Percentiles rank a stretch among this genome's conserved stretches.
These are phyloP conservation scores for Saccharomycopsis babjevae DNA, from an alignment of 805 yeast species.

Conservation along the genomic window DNA sequence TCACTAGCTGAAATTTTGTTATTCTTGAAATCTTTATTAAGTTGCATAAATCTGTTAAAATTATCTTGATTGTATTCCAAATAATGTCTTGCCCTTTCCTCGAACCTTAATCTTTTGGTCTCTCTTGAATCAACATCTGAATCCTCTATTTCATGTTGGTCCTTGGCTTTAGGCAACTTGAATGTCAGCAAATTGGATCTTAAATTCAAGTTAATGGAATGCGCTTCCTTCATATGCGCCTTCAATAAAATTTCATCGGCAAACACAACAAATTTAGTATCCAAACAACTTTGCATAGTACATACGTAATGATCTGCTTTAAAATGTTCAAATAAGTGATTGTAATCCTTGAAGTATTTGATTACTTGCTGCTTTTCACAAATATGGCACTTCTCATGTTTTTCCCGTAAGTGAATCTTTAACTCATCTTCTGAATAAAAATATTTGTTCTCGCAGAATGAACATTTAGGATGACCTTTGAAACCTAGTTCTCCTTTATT, in stretches of 20 bases:
- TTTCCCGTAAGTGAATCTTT: constrained; percentile 67
- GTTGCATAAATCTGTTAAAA: constrained; percentile 37
- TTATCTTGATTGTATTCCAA: constrained; percentile 41
- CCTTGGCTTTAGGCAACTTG: constrained; percentile 1
- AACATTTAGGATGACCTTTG: constrained; percentile 82
- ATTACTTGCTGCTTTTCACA: constrained; percentile 62
- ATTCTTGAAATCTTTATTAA: constrained; percentile 37
- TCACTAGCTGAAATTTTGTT: constrained; percentile 38
- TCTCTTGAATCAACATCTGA: constrained; percentile 25
- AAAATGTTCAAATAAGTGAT: constrained; percentile 68
- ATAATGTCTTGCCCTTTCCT: constrained; percentile 79
- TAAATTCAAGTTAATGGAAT: constrained; percentile 24
- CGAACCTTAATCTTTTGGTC: constrained; percentile 51
- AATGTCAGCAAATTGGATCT: constrained; percentile 6
- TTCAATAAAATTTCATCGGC: constrained; percentile 75
- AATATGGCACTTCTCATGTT: constrained; percentile 81
- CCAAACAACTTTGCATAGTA: constrained; percentile 66
- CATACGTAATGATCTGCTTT: constrained; percentile 66
- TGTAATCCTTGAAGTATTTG: constrained; percentile 70
- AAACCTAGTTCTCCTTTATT: constrained; percentile 74
- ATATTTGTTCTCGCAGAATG: constrained; percentile 60
- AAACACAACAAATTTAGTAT: constrained; percentile 86
- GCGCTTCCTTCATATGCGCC: constrained; percentile 81
- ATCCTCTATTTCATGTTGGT: constrained; percentile 22
- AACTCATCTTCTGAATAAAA: constrained; percentile 87